phyloP scores from a whole-genome alignment of 164 flowering plant genomes.

The Protea cynaroides region DNA sequence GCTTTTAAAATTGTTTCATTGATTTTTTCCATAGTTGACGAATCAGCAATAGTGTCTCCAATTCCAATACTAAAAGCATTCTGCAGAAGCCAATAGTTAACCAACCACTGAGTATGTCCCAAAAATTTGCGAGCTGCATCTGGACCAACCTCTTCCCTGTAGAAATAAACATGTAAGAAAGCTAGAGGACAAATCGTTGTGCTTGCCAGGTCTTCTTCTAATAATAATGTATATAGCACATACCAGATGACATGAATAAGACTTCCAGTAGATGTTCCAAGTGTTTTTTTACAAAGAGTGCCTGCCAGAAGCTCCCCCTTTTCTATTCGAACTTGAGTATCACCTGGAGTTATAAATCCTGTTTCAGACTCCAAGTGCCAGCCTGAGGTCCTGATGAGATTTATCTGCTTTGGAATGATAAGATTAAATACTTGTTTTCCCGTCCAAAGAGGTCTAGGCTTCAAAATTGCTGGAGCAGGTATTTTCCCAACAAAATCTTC shows the following conservation, averaged over 20 bases:
- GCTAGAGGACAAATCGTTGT: too few species aligned
- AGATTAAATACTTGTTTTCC: constrained; percentile 98
- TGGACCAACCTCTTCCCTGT: constrained; percentile 99
- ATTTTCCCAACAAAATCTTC: constrained; percentile 98
- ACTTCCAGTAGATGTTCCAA: constrained; percentile 96
- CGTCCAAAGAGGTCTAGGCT: constrained; percentile 97
- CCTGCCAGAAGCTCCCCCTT: constrained; percentile 92
- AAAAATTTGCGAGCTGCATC: constrained; percentile 98
- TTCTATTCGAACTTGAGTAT: constrained; percentile 88
- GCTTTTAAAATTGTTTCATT: constrained; percentile 88
- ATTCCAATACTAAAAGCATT: constrained; percentile 94
- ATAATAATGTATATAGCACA: constrained; percentile 1
- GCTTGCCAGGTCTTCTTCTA: too few species aligned
- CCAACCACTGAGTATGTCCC: constrained; percentile 99
- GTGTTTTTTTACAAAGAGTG: constrained; percentile 91
- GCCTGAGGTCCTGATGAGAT: constrained; percentile 74
- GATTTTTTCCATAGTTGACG: constrained; percentile 85
- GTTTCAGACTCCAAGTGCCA: constrained; percentile 89
- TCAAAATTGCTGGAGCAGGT: constrained; percentile 90
- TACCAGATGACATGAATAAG: constrained; percentile 98
- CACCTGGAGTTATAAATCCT: constrained; percentile 87
- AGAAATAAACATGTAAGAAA: neutral
- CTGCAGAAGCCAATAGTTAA: constrained; percentile 97
- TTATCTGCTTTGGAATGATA: constrained; percentile 95
- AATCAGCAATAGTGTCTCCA: constrained; percentile 99